Evolutionary conservation across 2,329 filamentous ascomycete species (phyloP).

Genomic region (Zopfia rhizophila): DNA sequence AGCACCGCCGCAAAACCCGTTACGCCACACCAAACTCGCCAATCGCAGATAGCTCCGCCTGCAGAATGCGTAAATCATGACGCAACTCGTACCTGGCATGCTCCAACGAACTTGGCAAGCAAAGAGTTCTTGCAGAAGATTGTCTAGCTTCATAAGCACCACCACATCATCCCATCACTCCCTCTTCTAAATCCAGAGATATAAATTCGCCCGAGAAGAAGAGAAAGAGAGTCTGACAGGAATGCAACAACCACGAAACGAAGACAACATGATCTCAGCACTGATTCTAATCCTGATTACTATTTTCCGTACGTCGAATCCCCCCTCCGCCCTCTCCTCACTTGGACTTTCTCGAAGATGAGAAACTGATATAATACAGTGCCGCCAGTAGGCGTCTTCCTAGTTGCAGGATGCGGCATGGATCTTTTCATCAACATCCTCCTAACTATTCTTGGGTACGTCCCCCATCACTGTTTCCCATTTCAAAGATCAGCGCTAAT

Average conservation of each 20-base stretch:
- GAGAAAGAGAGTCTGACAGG: background rate
- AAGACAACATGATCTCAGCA: conserved; percentile 41
- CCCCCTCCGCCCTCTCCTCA: background rate
- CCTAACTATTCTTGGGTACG: conserved; percentile 57
- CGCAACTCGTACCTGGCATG: background rate
- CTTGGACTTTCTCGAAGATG: background rate
- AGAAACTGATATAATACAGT: conserved; percentile 39
- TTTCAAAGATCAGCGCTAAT: conserved; percentile 1
- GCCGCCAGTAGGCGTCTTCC: conserved; percentile 60
- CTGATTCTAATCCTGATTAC: conserved; percentile 58
- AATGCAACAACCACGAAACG: too few relatives aligned
- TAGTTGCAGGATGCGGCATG: conserved; percentile 60
- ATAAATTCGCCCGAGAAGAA: background rate
- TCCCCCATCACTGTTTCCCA: conserved; percentile 7
- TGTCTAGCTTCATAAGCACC: background rate
- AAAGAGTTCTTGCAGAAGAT: background rate
- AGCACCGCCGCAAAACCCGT: too few relatives aligned
- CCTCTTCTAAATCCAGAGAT: background rate
- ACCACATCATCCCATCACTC: background rate
- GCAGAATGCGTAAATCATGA: background rate
- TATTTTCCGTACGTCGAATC: conserved; percentile 51
- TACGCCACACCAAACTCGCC: too few relatives aligned
- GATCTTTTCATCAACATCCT: conserved; percentile 61
- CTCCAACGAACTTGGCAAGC: background rate
- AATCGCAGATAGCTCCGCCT: background rate